Percentiles rank a stretch among this genome's conserved stretches.
phyloP scores from a whole-genome alignment of 345 rosid species.

The Arabidopsis arenosa region DNA sequence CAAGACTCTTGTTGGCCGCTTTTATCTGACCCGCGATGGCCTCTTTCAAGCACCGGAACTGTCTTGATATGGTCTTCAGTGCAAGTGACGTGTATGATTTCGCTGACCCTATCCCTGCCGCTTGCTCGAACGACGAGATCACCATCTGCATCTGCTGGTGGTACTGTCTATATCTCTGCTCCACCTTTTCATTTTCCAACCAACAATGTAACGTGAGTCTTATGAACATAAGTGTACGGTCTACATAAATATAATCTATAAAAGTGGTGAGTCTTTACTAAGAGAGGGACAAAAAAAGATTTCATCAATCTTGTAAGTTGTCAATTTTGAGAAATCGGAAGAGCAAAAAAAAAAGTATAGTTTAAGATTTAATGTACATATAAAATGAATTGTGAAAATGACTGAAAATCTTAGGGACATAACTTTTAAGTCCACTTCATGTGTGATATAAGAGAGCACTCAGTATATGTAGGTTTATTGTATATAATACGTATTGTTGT shows the following conservation, averaged over 20 bases:
- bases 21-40: slow-evolving; percentile 86
- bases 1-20: slow-evolving; percentile 82
- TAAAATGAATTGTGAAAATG: slow-evolving; percentile 40
- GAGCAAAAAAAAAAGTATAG: background rate
- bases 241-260: background rate
- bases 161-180: slow-evolving; percentile 95
- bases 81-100: slow-evolving; percentile 92
- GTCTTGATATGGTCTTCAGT: slow-evolving; percentile 90
- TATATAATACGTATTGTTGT: slow-evolving; percentile 40
- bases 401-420: slow-evolving; percentile 26
- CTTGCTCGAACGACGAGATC: slow-evolving; percentile 85
- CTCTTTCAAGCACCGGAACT: slow-evolving; percentile 90
- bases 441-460: slow-evolving; percentile 42
- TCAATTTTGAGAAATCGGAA: slow-evolving; percentile 20
- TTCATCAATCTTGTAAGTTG: slow-evolving; percentile 27
- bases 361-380: slow-evolving; percentile 14
- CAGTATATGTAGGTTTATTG: slow-evolving; percentile 9
- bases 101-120: slow-evolving; percentile 86
- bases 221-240: slow-evolving; percentile 1
- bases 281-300: slow-evolving; percentile 10
- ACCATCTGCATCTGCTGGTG: slow-evolving; percentile 96
- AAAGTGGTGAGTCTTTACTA: slow-evolving; percentile 3
- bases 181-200: slow-evolving; percentile 62
- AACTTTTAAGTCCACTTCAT: slow-evolving; percentile 37
- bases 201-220: slow-evolving; percentile 31